Percentiles rank a stretch among this genome's conserved stretches.
Conservation (phyloP, 2,329 filamentous ascomycete species). For the Cryphonectria radicalis region DNA sequence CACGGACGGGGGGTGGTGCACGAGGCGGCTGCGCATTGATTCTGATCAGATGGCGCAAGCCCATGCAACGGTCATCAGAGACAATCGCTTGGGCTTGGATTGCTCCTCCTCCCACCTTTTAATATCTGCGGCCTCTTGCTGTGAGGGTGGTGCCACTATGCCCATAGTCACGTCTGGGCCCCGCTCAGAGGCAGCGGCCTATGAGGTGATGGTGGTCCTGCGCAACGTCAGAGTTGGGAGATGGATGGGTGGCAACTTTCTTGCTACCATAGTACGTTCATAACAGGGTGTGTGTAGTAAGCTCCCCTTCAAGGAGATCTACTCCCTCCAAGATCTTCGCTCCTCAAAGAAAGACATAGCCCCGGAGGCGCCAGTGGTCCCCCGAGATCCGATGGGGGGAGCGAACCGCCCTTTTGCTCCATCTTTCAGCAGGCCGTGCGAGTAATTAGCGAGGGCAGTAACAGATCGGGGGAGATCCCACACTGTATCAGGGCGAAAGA, state of each 20-base stretch:
- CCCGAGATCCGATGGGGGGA: conserved; percentile 12
- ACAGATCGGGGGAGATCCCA: neutral
- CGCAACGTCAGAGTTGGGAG: conserved; percentile 22
- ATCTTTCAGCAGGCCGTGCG: conserved; percentile 21
- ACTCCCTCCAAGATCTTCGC: conserved; percentile 5
- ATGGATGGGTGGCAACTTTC: conserved; percentile 16
- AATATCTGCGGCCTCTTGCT: neutral
- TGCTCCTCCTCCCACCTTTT: neutral
- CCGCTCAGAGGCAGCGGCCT: conserved; percentile 4
- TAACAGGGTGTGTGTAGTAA: neutral
- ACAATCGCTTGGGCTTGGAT: neutral
- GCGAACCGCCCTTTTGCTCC: conserved; percentile 2
- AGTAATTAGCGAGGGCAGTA: neutral
- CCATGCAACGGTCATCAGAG: conserved; percentile 25
- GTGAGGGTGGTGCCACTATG: neutral
- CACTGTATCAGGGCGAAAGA: conserved; percentile 9
- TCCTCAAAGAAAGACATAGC: neutral
- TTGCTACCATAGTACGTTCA: conserved; percentile 1
- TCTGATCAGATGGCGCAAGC: conserved; percentile 20
- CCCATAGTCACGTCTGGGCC: neutral
- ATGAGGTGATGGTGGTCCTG: conserved; percentile 9
- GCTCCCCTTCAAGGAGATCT: neutral
- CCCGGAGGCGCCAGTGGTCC: neutral
- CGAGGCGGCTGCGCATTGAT: conserved; percentile 11
- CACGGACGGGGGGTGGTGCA: conserved; percentile 23